phyloP scores from a whole-genome alignment of 2,329 filamentous ascomycete species.

The Pyricularia grisea region DNA sequence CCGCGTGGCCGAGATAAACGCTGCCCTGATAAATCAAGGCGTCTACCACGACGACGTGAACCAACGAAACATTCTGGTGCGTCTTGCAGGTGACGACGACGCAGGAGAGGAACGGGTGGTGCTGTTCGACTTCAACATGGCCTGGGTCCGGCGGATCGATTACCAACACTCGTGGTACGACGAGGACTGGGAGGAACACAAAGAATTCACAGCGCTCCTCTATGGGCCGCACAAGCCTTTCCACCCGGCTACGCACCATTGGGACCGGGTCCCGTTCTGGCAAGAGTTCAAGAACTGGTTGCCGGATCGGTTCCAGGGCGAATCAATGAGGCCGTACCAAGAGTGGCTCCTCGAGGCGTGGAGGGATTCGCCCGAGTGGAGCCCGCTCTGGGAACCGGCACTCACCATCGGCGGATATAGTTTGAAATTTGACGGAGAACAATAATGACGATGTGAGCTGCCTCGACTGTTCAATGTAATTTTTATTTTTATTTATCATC shows the following conservation, averaged over 20 bases:
- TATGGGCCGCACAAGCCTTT: neutral
- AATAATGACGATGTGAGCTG: neutral
- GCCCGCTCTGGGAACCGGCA: neutral
- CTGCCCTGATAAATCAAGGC: neutral
- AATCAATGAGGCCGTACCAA: neutral
- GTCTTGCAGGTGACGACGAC: too few relatives aligned
- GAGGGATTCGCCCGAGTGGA: neutral
- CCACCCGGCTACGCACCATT: neutral
- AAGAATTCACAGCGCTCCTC: neutral
- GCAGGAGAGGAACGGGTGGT: neutral
- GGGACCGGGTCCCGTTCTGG: neutral
- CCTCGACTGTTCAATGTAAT: too few relatives aligned
- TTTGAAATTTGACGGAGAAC: neutral
- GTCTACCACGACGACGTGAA: slow-evolving; percentile 5
- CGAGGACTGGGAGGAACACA: too few relatives aligned
- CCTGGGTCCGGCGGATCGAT: neutral
- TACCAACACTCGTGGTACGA: neutral
- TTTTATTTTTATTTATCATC: too few relatives aligned
- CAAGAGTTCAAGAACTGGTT: neutral
- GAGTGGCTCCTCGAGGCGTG: neutral
- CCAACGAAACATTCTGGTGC: slow-evolving; percentile 5
- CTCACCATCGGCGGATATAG: neutral
- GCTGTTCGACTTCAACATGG: neutral
- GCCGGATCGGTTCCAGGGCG: neutral
- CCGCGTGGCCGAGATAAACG: slow-evolving; percentile 1